Conservation (phyloP, 1,284 basidiomycete species). For the Cutaneotrichosporon sp. region DNA sequence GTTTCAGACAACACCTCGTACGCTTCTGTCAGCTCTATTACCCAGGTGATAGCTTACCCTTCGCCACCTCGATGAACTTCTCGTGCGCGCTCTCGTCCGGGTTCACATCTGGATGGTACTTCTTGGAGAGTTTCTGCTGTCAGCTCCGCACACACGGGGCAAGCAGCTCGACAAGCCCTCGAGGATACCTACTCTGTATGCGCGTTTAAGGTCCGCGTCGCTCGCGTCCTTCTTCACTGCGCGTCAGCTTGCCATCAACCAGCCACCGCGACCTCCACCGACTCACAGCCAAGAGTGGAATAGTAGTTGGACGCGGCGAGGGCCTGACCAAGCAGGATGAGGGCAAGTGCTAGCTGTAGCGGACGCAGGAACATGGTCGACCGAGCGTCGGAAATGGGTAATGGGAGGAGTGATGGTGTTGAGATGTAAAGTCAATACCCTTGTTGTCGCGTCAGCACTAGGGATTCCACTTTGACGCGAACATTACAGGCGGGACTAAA, state of each 20-base stretch:
- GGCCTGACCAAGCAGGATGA: constrained; percentile 42
- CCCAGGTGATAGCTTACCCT: constrained; percentile 59
- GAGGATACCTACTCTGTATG: constrained; percentile 62
- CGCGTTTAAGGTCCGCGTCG: constrained; percentile 82
- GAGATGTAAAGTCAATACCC: background rate
- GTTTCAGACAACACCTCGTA: constrained; percentile 86
- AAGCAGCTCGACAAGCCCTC: background rate
- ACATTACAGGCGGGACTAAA: constrained; percentile 7
- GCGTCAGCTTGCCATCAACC: constrained; percentile 16
- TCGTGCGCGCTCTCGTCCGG: constrained; percentile 75
- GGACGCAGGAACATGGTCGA: constrained; percentile 16
- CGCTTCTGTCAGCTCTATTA: constrained; percentile 58
- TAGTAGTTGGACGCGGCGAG: constrained; percentile 50
- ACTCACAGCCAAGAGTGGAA: constrained; percentile 51
- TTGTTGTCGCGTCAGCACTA: constrained; percentile 11
- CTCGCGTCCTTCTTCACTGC: constrained; percentile 74
- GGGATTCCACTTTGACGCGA: background rate
- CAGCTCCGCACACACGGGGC: background rate
- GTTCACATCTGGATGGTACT: constrained; percentile 92
- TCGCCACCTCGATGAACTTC: constrained; percentile 83
- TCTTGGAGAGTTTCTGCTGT: constrained; percentile 72
- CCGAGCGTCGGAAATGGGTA: background rate
- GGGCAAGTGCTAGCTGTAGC: constrained; percentile 15
- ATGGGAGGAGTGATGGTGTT: background rate
- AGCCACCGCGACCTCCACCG: background rate